Evolutionary conservation across 495 filamentous ascomycete species (phyloP).

Genomic region (Pyrenula aspistea): DNA sequence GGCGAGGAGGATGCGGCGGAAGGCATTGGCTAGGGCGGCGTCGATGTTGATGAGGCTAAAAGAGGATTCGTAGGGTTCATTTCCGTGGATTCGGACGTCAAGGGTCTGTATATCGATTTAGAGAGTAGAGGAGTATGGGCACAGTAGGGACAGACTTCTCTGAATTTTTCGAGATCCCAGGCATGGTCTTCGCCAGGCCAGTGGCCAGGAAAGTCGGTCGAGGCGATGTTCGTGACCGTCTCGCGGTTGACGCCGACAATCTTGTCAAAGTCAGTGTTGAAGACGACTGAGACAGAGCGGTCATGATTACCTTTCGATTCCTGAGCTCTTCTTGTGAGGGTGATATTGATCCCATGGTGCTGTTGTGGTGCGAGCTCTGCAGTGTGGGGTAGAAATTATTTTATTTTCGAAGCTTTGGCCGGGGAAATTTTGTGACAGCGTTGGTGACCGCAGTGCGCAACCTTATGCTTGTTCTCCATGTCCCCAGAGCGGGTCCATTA

Average conservation of each 20-base stretch:
- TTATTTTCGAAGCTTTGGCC: too few species aligned
- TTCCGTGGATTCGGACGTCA: constrained; percentile 70
- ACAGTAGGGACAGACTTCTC: constrained; percentile 27
- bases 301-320: background rate
- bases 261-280: constrained; percentile 24
- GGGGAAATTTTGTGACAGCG: too few species aligned
- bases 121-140: background rate
- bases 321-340: background rate
- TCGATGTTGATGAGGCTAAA: constrained; percentile 91
- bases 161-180: constrained; percentile 73
- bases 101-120: constrained; percentile 39
- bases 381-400: background rate
- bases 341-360: background rate
- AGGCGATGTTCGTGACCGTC: constrained; percentile 76
- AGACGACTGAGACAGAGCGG: too few species aligned
- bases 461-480: too few species aligned
- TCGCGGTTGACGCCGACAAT: constrained; percentile 77
- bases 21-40: constrained; percentile 90
- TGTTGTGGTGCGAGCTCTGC: background rate
- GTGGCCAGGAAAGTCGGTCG: constrained; percentile 82
- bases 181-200: constrained; percentile 82
- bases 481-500: too few species aligned
- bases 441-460: too few species aligned
- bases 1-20: constrained; percentile 91
- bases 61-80: constrained; percentile 57